phyloP scores from a whole-genome alignment of 768 basidiomycete species.

The Russula dissimulans region DNA sequence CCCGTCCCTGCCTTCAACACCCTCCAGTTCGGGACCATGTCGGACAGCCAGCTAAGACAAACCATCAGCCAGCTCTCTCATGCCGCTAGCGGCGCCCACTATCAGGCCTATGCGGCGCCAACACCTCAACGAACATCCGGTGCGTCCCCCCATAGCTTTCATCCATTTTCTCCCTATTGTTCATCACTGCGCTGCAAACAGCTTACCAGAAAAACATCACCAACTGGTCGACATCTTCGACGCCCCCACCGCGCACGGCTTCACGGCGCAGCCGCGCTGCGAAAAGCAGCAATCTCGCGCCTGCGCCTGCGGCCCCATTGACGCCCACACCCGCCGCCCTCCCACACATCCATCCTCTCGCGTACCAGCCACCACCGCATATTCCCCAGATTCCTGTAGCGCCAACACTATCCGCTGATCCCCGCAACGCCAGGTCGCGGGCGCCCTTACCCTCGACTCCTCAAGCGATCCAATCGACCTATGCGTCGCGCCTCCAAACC shows the following conservation, averaged over 20 bases:
- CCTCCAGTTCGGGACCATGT: slow-evolving; percentile 35
- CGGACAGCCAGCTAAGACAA: slow-evolving; percentile 55
- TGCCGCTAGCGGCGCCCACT: slow-evolving; percentile 29
- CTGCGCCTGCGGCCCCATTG: slow-evolving; percentile 19
- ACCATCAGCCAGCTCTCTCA: slow-evolving; percentile 45
- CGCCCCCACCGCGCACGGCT: slow-evolving; percentile 44
- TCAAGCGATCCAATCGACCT: slow-evolving; percentile 76
- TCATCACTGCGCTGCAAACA: slow-evolving; percentile 20
- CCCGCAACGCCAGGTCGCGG: background rate
- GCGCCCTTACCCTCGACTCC: slow-evolving; percentile 41
- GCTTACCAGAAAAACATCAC: slow-evolving; percentile 63
- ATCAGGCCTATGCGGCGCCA: slow-evolving; percentile 28
- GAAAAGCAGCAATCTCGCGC: slow-evolving; percentile 37
- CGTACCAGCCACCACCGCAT: slow-evolving; percentile 24
- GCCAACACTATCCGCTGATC: slow-evolving; percentile 37
- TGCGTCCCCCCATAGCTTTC: background rate
- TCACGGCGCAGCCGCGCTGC: slow-evolving; percentile 32
- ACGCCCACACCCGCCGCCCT: slow-evolving; percentile 28
- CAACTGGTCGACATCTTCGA: slow-evolving; percentile 54
- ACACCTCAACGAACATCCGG: slow-evolving; percentile 24
- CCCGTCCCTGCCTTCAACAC: slow-evolving; percentile 11
- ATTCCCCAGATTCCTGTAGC: slow-evolving; percentile 24
- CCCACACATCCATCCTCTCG: slow-evolving; percentile 28
- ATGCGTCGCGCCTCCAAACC: slow-evolving; percentile 83
- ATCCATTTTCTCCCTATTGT: background rate